Percentiles rank a stretch among this genome's conserved stretches.
phyloP scores from a whole-genome alignment of 106 monocot genomes.

The Acanthochlamys bracteata region DNA sequence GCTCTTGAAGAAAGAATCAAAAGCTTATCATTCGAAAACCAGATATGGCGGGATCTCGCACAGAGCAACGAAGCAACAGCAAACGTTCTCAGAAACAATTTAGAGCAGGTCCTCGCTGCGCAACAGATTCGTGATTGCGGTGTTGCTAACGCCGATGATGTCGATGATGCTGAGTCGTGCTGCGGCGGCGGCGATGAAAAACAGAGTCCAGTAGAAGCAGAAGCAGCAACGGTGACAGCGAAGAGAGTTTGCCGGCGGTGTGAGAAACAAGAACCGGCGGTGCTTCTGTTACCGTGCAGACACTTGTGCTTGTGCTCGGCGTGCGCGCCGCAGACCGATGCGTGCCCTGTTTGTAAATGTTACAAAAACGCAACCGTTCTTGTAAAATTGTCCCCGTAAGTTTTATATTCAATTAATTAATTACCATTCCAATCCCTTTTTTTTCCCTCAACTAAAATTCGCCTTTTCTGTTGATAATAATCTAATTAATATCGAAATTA shows the following conservation, averaged over 20 bases:
- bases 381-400: conserved; percentile 5
- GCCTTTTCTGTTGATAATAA: neutral
- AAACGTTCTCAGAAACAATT: conserved; percentile 34
- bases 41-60: conserved; percentile 57
- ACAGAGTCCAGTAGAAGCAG: neutral
- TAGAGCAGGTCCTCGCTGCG: conserved; percentile 39
- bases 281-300: conserved; percentile 17
- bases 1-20: conserved; percentile 38
- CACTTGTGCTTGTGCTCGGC: conserved; percentile 13
- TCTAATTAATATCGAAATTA: neutral
- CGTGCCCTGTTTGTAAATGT: conserved; percentile 10
- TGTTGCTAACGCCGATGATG: no score
- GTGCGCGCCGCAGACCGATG: conserved; percentile 5
- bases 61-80: conserved; percentile 45
- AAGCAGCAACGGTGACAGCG: neutral
- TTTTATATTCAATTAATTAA: conserved; percentile 2
- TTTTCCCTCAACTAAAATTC: neutral
- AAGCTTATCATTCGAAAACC: conserved; percentile 32
- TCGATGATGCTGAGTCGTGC: conserved; percentile 17
- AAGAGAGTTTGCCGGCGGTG: conserved; percentile 6
- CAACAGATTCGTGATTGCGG: neutral
- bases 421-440: neutral
- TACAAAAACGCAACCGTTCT: conserved; percentile 1
- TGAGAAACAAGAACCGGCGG: neutral
- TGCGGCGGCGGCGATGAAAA: neutral